phyloP scores from a whole-genome alignment of 352 stramenopile species.

The Globisporangium heterothallicum region DNA sequence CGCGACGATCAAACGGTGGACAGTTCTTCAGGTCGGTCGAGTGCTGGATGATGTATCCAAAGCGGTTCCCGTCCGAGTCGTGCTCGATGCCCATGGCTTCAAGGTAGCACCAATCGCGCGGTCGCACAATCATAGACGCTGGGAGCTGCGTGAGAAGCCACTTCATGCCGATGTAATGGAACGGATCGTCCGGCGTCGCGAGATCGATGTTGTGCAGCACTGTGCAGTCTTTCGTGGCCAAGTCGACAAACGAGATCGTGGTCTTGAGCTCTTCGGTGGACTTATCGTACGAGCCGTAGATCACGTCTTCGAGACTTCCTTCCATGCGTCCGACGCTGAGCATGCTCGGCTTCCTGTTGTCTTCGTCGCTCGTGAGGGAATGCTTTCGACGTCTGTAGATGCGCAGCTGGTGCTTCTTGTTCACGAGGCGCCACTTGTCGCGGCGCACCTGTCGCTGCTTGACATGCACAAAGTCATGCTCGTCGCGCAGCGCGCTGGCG shows the following conservation, averaged over 20 bases:
- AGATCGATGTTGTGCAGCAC: slow-evolving; percentile 36
- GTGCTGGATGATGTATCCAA: slow-evolving; percentile 41
- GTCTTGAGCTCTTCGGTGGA: slow-evolving; percentile 37
- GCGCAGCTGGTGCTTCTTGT: slow-evolving; percentile 27
- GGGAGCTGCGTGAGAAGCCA: slow-evolving; percentile 40
- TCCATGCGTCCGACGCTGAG: slow-evolving; percentile 27
- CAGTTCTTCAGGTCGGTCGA: slow-evolving; percentile 36
- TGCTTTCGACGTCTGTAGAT: slow-evolving; percentile 25
- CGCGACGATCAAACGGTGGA: slow-evolving; percentile 24
- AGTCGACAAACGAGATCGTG: slow-evolving; percentile 25
- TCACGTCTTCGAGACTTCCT: slow-evolving; percentile 37
- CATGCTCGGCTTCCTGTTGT: slow-evolving; percentile 9
- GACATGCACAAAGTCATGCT: slow-evolving; percentile 19
- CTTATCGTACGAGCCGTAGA: slow-evolving; percentile 27
- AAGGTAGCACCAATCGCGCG: slow-evolving; percentile 27
- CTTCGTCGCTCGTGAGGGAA: slow-evolving; percentile 10
- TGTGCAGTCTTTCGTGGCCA: slow-evolving; percentile 28
- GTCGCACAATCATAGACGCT: slow-evolving; percentile 11
- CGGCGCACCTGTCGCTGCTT: slow-evolving; percentile 25
- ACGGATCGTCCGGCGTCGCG: slow-evolving; percentile 28
- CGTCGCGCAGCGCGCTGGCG: slow-evolving; percentile 23
- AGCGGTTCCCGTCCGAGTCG: slow-evolving; percentile 23
- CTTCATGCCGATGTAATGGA: slow-evolving; percentile 50
- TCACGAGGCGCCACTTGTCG: slow-evolving; percentile 42
- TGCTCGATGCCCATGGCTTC: slow-evolving; percentile 43